Evolutionary conservation across 2,329 filamentous ascomycete genomes (phyloP), one percentile per base, ranked within the genome.

Genomic region (Microsporum ferrugineum): DNA sequence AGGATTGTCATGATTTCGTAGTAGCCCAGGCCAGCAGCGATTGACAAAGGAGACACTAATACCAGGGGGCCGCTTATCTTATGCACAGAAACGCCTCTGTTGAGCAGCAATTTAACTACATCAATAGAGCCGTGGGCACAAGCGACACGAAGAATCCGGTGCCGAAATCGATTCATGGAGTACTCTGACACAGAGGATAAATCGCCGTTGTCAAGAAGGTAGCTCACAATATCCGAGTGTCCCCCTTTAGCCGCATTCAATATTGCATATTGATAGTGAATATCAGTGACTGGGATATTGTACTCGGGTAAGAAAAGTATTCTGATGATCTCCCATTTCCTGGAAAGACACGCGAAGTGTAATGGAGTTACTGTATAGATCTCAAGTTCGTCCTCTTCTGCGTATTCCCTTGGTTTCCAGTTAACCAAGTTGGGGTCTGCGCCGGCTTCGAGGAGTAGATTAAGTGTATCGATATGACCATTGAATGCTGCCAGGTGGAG

Each of bases 281-380:
- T 12, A 39, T 36, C 58, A 2, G 33, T 60, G 33, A 7, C 33
- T 31, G 45, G 33, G 33, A 55, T 36, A 43, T 23, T 10, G 33
- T 55, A 27, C 29, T 56, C 23, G 1, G 58, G 58, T 31, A 55
- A 41, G 34, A 45, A 34, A n/a, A 60, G 45, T 41, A 60, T 12
- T 41, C 34, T 55, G 58, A 60, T 34, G 17, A 56, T 17, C 43
- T 60, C 58, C 47, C 31, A 60, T 29, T 55, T 27, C 23, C 58
- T 47, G 23, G 58, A n/a, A 12, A 29, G 43, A 36, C 58, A 60
- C 17, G 58, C 58, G 7, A 55, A 53, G 23, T 60, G 34, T 27
- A 60, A 36, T 12, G 38, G 38, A 6, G 38, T 39, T 6, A 39
- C 8, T 12, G 38, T 12, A 12, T 12, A 39, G 10, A 39, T 39